A percentile compares a stretch with the other conserved stretches of the same genome.
These are phyloP conservation scores for Pichia sp. DNA, from an alignment of 1,139 yeast species.

Conservation along the genomic window DNA sequence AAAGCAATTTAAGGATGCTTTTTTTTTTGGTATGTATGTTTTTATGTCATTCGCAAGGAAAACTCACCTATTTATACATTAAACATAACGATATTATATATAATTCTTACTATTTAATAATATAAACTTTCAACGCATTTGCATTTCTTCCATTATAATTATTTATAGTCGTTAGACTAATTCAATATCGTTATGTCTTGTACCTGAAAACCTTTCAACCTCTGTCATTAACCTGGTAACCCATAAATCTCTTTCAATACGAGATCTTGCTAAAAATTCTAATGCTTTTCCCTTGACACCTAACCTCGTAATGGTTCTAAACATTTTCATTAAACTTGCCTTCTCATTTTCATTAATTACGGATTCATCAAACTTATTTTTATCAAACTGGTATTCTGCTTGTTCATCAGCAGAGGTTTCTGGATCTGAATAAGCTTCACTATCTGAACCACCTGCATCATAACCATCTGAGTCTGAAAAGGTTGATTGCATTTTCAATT, in stretches of 20 bases:
- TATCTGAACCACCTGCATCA: not conserved
- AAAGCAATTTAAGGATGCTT: slow-evolving; percentile 33
- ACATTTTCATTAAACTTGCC: slow-evolving; percentile 3
- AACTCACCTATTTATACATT: no score
- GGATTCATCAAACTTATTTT: not conserved
- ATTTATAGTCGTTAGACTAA: slow-evolving; percentile 9
- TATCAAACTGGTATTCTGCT: not conserved
- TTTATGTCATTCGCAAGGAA: no score
- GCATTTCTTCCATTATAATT: no score
- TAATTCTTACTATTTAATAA: no score
- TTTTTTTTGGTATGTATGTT: no score
- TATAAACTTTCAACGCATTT: no score
- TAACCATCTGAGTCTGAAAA: not conserved
- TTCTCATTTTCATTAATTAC: not conserved
- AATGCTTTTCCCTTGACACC: slow-evolving; percentile 65
- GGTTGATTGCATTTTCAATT: not conserved
- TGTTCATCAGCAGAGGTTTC: slow-evolving; percentile 17
- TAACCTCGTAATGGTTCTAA: slow-evolving; percentile 43
- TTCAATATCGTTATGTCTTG: slow-evolving; percentile 21
- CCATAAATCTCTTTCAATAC: slow-evolving; percentile 84
- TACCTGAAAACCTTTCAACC: slow-evolving; percentile 47
- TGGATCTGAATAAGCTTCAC: slow-evolving; percentile 13
- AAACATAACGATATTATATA: no score
- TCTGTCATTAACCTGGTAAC: slow-evolving; percentile 58
- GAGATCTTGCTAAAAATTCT: slow-evolving; percentile 73